A percentile compares a stretch with the other conserved stretches of the same genome.
Conservation (phyloP, 371 early-diverging fungal genomes). For the Catenaria anguillulae region DNA sequence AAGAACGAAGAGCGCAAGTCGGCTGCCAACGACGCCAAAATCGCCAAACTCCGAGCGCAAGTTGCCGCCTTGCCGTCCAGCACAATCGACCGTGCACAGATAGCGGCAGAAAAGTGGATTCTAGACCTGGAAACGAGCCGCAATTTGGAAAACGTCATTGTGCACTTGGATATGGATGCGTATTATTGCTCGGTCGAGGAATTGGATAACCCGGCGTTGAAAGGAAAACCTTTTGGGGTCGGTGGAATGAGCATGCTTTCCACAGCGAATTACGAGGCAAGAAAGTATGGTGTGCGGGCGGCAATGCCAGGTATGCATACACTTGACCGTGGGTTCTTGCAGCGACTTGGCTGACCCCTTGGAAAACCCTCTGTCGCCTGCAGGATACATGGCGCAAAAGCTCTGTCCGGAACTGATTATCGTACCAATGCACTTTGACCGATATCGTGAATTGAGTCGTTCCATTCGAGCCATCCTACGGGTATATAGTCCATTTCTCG, state of each 20-base stretch:
- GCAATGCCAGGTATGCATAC: too few species aligned
- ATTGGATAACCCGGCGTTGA: not conserved
- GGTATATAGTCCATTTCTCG: not conserved
- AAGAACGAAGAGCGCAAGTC: conserved; percentile 9
- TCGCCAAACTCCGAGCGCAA: not conserved
- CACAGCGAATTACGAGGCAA: conserved; percentile 7
- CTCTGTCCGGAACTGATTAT: conserved; percentile 8
- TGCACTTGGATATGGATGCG: conserved; percentile 8
- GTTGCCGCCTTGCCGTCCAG: not conserved
- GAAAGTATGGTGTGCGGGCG: conserved; percentile 9
- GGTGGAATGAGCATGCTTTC: conserved; percentile 8
- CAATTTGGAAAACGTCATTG: not conserved
- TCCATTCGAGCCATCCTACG: not conserved
- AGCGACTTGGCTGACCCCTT: too few species aligned
- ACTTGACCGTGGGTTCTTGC: not conserved
- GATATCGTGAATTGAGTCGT: not conserved
- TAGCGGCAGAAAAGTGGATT: not conserved
- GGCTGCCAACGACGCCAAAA: not conserved
- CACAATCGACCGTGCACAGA: not conserved
- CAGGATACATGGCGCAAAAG: conserved; percentile 4
- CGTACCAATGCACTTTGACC: conserved; percentile 6
- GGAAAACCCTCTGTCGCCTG: too few species aligned
- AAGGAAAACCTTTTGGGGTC: conserved; percentile 6
- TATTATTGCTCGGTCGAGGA: conserved; percentile 10
- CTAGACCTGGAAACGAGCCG: not conserved